These are phyloP conservation scores for Tulasnella calospora DNA, from an alignment of 768 basidiomycete species.

Conservation along the genomic window DNA sequence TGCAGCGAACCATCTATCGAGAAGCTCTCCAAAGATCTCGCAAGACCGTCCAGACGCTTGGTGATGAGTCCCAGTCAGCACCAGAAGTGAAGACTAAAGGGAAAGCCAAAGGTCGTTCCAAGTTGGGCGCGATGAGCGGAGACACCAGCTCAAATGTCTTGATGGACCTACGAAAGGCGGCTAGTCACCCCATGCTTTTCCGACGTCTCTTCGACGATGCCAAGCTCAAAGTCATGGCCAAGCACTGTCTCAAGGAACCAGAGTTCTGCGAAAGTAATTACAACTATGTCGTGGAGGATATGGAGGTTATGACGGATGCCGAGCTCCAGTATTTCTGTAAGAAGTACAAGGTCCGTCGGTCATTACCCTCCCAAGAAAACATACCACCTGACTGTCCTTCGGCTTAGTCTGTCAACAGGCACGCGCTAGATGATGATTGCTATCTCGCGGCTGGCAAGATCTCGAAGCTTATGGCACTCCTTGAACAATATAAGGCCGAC, in stretches of 20 bases:
- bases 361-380: background rate
- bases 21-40: conserved; percentile 81
- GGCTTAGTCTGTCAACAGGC: conserved; percentile 52
- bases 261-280: conserved; percentile 82
- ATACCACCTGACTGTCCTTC: background rate
- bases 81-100: conserved; percentile 49
- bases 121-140: conserved; percentile 39
- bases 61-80: conserved; percentile 32
- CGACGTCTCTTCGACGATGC: conserved; percentile 76
- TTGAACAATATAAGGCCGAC: conserved; percentile 60
- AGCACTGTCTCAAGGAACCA: conserved; percentile 79
- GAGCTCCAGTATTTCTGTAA: conserved; percentile 85
- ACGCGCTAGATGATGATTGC: conserved; percentile 63
- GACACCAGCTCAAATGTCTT: conserved; percentile 90
- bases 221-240: conserved; percentile 66
- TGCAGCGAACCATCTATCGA: conserved; percentile 78
- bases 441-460: conserved; percentile 90
- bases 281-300: conserved; percentile 90
- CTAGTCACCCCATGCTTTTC: conserved; percentile 95
- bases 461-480: conserved; percentile 60
- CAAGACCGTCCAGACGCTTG: conserved; percentile 52
- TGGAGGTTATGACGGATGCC: conserved; percentile 95
- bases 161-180: conserved; percentile 96
- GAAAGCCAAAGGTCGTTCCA: conserved; percentile 45
- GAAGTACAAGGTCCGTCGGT: conserved; percentile 67